phyloP scores from a whole-genome alignment of 768 basidiomycete genomes.

The Tubosaeta sp. region DNA sequence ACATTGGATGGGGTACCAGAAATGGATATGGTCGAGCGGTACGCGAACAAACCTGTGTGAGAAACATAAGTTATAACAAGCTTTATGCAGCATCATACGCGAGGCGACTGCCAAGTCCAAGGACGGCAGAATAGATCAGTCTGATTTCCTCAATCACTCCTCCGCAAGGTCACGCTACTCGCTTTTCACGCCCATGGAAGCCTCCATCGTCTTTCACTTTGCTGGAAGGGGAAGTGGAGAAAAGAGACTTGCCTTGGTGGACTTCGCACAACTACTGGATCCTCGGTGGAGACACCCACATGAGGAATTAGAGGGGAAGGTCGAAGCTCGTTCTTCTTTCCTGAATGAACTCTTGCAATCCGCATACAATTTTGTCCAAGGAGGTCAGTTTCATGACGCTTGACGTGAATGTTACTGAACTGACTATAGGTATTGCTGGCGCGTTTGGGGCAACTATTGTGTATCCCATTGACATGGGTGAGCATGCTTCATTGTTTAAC shows the following conservation, averaged over 20 bases:
- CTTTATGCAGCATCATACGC: conserved; percentile 63
- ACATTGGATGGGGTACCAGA: conserved; percentile 37
- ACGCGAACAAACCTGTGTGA: conserved; percentile 1
- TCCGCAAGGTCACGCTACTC: conserved; percentile 87
- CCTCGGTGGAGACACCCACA: conserved; percentile 81
- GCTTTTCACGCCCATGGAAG: conserved; percentile 97
- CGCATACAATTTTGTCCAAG: conserved; percentile 82
- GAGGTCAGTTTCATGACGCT: conserved; percentile 48
- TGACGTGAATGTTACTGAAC: conserved; percentile 10
- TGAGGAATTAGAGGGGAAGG: conserved; percentile 41
- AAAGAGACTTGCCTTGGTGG: conserved; percentile 75
- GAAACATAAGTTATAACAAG: conserved; percentile 1
- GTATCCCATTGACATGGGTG: conserved; percentile 92
- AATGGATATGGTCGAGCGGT: conserved; percentile 97
- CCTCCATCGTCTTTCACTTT: conserved; percentile 97
- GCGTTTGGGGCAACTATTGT: conserved; percentile 96
- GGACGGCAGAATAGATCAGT: conserved; percentile 92
- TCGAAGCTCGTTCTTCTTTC: conserved; percentile 37
- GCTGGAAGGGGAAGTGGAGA: conserved; percentile 72
- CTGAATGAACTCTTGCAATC: conserved; percentile 62
- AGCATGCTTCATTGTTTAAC: conserved; percentile 29
- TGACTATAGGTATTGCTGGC: conserved; percentile 73
- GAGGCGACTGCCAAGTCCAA: conserved; percentile 88
- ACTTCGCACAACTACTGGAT: conserved; percentile 92
- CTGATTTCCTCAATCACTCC: conserved; percentile 92